A percentile compares a stretch with the other conserved stretches of the same genome.
Conservation (phyloP, 495 filamentous ascomycete genomes). For the Elasticomyces elasticus region DNA sequence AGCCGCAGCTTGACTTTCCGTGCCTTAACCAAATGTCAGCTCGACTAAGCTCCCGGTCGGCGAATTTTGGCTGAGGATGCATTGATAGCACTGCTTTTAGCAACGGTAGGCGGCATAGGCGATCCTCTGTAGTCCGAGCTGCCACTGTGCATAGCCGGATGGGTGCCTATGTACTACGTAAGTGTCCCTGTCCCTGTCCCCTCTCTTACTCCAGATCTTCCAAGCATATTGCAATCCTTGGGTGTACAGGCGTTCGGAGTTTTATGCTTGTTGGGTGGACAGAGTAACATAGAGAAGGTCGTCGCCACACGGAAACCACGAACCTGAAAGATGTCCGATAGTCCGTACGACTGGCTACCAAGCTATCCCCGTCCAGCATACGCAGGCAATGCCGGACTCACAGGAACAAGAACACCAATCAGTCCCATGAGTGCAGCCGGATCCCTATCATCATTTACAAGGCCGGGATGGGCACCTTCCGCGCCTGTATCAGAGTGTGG, state of each 20-base stretch:
- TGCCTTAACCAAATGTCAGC: background rate
- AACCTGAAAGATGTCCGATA: background rate
- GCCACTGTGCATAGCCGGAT: background rate
- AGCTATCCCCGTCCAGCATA: background rate
- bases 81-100: background rate
- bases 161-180: background rate
- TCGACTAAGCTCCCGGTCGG: background rate
- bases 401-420: background rate
- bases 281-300: too few relatives aligned
- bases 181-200: background rate
- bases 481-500: background rate
- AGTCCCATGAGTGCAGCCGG: background rate
- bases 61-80: background rate
- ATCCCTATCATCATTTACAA: background rate
- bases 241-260: background rate
- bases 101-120: background rate
- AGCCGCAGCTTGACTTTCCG: background rate
- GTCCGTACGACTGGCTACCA: background rate
- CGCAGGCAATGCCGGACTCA: background rate
- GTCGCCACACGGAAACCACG: background rate
- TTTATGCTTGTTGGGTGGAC: too few relatives aligned
- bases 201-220: background rate
- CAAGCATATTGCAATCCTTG: background rate
- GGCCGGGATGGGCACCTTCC: background rate
- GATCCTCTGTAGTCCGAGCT: background rate